A percentile compares a stretch with the other conserved stretches of the same genome.
These are phyloP conservation scores for Tolypocladium inflatum DNA, from an alignment of 2,329 filamentous ascomycete genomes.

Conservation along the genomic window DNA sequence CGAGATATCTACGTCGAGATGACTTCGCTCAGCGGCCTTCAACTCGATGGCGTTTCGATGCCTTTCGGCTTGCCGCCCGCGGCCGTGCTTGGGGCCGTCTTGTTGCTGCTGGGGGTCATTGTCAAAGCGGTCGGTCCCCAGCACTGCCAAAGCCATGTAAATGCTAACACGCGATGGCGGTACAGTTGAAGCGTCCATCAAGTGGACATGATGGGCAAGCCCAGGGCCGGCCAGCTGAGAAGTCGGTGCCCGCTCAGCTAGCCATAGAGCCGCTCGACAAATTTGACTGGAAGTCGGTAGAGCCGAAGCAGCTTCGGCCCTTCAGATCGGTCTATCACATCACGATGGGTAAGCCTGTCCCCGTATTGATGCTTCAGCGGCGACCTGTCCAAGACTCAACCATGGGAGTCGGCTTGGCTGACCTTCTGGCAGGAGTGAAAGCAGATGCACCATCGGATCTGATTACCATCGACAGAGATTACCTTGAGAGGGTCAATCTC, in stretches of 20 bases:
- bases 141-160: too few relatives aligned
- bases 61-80: neutral
- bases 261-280: slow-evolving; percentile 14
- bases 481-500: slow-evolving; percentile 31
- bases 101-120: neutral
- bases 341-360: slow-evolving; percentile 35
- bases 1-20: neutral
- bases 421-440: slow-evolving; percentile 26
- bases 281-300: slow-evolving; percentile 29
- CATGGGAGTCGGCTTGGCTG: neutral
- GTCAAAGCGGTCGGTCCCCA: neutral
- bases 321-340: slow-evolving; percentile 45
- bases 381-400: neutral
- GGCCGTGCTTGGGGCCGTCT: neutral
- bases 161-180: neutral
- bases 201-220: neutral
- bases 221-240: neutral
- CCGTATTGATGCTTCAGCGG: neutral
- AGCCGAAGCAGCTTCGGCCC: slow-evolving; percentile 31
- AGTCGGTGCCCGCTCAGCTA: neutral
- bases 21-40: neutral
- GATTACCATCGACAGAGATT: slow-evolving; percentile 42
- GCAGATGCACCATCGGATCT: slow-evolving; percentile 36
- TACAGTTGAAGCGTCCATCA: neutral
- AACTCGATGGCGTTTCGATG: neutral